Percentiles rank a stretch among this genome's conserved stretches.
Evolutionary conservation across 768 basidiomycete species (phyloP).

Genomic region (Pisolithus orientalis): DNA sequence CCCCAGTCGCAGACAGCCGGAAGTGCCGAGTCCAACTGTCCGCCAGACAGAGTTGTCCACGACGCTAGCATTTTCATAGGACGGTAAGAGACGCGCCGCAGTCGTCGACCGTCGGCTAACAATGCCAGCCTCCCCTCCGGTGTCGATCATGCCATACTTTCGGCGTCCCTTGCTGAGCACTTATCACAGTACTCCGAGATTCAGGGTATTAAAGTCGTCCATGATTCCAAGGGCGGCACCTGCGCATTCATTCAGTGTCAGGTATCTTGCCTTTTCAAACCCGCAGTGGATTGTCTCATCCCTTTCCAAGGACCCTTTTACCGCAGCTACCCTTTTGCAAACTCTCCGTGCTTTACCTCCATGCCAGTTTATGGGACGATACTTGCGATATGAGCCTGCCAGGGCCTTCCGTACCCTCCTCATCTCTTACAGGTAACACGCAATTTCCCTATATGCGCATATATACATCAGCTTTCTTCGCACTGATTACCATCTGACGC

Average conservation of each 20-base stretch:
- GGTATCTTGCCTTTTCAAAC: slow-evolving; percentile 34
- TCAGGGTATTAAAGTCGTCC: slow-evolving; percentile 64
- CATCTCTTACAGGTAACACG: slow-evolving; percentile 63
- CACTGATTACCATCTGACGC: slow-evolving; percentile 4
- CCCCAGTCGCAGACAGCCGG: slow-evolving; percentile 16
- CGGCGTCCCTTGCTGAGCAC: slow-evolving; percentile 55
- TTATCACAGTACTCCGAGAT: slow-evolving; percentile 60
- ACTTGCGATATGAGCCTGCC: slow-evolving; percentile 72
- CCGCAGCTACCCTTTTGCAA: slow-evolving; percentile 54
- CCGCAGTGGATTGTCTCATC: background rate
- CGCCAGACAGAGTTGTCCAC: slow-evolving; percentile 47
- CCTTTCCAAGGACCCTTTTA: slow-evolving; percentile 42
- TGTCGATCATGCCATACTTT: slow-evolving; percentile 59
- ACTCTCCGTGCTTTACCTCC: slow-evolving; percentile 50
- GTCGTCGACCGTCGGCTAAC: slow-evolving; percentile 4
- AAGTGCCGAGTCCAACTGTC: slow-evolving; percentile 26
- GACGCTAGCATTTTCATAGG: slow-evolving; percentile 83
- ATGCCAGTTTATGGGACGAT: slow-evolving; percentile 64
- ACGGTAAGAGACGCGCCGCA: slow-evolving; percentile 41
- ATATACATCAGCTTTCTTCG: slow-evolving; percentile 6
- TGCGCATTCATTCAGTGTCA: slow-evolving; percentile 87
- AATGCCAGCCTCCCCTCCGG: slow-evolving; percentile 57
- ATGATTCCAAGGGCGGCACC: slow-evolving; percentile 69
- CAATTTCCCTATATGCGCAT: slow-evolving; percentile 10
- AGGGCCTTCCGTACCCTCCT: slow-evolving; percentile 69